Base-by-base conservation (phyloP, 1,284 basidiomycete genomes). In the Megacollybia platyphylla region DNA sequence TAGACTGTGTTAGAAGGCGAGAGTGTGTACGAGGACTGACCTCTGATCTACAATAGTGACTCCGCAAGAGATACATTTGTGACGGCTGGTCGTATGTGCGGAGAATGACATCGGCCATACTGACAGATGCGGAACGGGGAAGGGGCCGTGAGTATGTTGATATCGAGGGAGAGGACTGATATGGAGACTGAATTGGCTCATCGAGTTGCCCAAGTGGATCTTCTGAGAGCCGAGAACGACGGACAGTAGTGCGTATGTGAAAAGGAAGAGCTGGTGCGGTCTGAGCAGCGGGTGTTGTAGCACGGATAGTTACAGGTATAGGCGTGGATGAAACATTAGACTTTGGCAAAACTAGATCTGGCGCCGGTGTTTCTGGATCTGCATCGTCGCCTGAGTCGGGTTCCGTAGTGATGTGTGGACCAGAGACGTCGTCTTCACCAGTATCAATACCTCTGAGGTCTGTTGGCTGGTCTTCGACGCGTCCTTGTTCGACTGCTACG, bases 31-130 rank as follows among this genome's bases (percentile, higher is more conserved):
- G 39, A 26, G 10, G 41, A 62, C 71, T 44, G 52, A 82, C 88
- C 78, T 93, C 91, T 37, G 86, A 91, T 32, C 88, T 80, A 64
- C 86, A 94, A 59, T 92, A 97, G 58, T 96, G 87, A 40, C 81
- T 78, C 45, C 87, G 73, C 7, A 97, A 65, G n/a, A 96, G 70
- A 48, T 84, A 72, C 18, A 70, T 63, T 58, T 91, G 84, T 15
- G 82, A 71, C 40, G 70, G 62, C 13, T 65, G 47, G 53, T 83
- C 81, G 54, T 91, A 92, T 46, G 69, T 73, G 49, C 67, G 75
- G 36, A 85, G 55, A 15, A 86, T 55, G 9, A 60, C 46, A 48
- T 84, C 81, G 18, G 68, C 68, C 7, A 64, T 54, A 48, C 65
- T 67, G 4, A 64, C 46, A 34, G 60, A 61, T n/a, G 60, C 67